Evolutionary conservation across 1,284 basidiomycete genomes (phyloP).

Genomic region (Peniophora sp.): DNA sequence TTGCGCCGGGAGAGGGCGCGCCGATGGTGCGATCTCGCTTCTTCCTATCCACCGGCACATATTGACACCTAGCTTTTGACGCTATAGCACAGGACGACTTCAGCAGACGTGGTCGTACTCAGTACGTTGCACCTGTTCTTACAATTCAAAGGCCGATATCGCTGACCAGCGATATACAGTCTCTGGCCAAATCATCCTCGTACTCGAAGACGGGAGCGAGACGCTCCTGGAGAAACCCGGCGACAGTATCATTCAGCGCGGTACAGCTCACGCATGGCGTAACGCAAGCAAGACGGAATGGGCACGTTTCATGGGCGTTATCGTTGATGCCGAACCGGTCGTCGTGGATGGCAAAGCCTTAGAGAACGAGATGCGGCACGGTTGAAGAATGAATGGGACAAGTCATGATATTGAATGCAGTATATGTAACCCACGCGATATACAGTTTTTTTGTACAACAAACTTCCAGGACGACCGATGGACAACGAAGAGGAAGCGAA

Average conservation of each 20-base stretch:
- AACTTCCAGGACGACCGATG: not conserved
- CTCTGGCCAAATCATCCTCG: slow-evolving; percentile 42
- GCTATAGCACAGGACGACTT: slow-evolving; percentile 35
- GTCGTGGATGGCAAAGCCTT: slow-evolving; percentile 31
- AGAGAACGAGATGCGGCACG: not conserved
- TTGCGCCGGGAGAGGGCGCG: slow-evolving; percentile 42
- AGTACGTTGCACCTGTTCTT: slow-evolving; percentile 36
- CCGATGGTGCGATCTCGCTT: slow-evolving; percentile 34
- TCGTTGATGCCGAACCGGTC: slow-evolving; percentile 48
- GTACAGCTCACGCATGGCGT: slow-evolving; percentile 53
- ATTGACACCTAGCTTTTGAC: too few relatives aligned
- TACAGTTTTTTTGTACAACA: too few relatives aligned
- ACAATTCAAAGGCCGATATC: not conserved
- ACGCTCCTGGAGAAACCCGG: slow-evolving; percentile 45
- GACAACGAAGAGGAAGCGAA: not conserved
- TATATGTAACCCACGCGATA: too few relatives aligned
- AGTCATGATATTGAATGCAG: too few relatives aligned
- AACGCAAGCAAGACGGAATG: slow-evolving; percentile 41
- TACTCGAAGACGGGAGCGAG: slow-evolving; percentile 53
- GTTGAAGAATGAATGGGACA: too few relatives aligned
- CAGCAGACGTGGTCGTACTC: slow-evolving; percentile 55
- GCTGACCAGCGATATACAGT: slow-evolving; percentile 32
- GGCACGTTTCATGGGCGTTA: slow-evolving; percentile 44
- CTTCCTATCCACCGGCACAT: not conserved
- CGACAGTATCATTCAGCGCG: slow-evolving; percentile 49